Evolutionary conservation across 306 rosid genomes (phyloP).

Genomic region (Prunus persica): DNA sequence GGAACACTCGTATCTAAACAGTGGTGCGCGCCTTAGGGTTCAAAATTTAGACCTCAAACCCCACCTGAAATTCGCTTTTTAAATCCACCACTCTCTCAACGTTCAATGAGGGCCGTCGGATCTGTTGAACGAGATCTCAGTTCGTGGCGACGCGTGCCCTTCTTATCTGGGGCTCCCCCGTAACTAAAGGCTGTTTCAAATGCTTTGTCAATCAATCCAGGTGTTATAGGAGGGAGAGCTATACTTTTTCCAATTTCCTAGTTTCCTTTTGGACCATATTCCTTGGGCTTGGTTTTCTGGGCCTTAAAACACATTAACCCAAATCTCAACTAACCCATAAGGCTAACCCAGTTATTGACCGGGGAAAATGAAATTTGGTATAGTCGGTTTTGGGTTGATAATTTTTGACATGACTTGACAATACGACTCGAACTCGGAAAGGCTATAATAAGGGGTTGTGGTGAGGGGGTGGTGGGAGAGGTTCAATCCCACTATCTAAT

Average conservation of each 20-base stretch:
- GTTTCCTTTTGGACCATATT: not conserved
- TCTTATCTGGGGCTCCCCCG: slow-evolving; percentile 6
- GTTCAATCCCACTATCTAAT: too few relatives aligned
- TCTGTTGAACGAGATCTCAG: slow-evolving; percentile 26
- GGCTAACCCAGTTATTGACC: not conserved
- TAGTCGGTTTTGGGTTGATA: too few relatives aligned
- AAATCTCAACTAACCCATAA: not conserved
- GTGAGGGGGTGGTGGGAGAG: too few relatives aligned
- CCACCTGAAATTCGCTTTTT: slow-evolving; percentile 20
- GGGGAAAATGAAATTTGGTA: not conserved
- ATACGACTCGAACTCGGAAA: too few relatives aligned
- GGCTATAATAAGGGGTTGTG: too few relatives aligned
- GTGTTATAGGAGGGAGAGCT: slow-evolving; percentile 6
- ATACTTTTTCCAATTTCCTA: not conserved
- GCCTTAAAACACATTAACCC: not conserved
- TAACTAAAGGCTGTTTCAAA: slow-evolving; percentile 22
- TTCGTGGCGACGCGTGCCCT: slow-evolving; percentile 37
- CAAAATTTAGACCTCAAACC: slow-evolving; percentile 30
- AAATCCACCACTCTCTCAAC: slow-evolving; percentile 10
- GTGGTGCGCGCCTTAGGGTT: slow-evolving; percentile 33
- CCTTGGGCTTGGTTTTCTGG: not conserved
- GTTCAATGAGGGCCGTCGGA: slow-evolving; percentile 19
- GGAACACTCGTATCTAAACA: slow-evolving; percentile 29
- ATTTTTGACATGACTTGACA: too few relatives aligned
- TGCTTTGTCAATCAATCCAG: slow-evolving; percentile 23